A percentile compares a stretch with the other conserved stretches of the same genome.
Conservation (phyloP, 306 rosid species). For the Cucurbita ficifolia region DNA sequence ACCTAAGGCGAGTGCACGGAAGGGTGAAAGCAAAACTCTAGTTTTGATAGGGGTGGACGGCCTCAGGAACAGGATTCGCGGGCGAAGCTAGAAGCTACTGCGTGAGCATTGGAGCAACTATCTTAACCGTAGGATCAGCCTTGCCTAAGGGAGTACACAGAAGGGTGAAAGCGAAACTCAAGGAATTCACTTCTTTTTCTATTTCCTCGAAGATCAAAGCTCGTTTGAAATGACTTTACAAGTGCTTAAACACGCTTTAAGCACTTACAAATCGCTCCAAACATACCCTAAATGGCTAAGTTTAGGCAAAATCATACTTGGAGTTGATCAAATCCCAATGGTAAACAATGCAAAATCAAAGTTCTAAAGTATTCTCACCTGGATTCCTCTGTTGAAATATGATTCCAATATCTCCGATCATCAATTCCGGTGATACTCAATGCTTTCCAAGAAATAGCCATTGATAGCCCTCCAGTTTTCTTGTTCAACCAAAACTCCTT, state of each 20-base stretch:
- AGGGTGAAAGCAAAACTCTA: too few species aligned
- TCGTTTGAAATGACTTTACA: neutral
- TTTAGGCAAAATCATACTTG: neutral
- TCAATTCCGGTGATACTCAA: slow-evolving; percentile 76
- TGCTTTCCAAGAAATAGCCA: slow-evolving; percentile 56
- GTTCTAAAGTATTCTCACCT: slow-evolving; percentile 36
- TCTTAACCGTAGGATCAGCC: too few species aligned
- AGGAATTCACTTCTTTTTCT: too few species aligned
- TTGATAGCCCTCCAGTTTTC: slow-evolving; percentile 40
- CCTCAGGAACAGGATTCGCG: too few species aligned
- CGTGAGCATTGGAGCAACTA: too few species aligned
- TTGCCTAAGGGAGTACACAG: too few species aligned
- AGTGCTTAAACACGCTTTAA: neutral
- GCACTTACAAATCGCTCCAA: too few species aligned
- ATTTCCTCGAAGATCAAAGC: neutral
- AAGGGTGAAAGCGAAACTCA: too few species aligned
- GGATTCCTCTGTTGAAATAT: slow-evolving; percentile 51
- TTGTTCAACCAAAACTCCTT: slow-evolving; percentile 77
- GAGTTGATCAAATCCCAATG: neutral
- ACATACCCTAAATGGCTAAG: too few species aligned
- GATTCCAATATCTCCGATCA: slow-evolving; percentile 90
- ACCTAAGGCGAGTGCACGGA: too few species aligned
- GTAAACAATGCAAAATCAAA: neutral
- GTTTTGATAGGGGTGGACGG: too few species aligned
- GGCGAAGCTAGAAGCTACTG: too few species aligned